Evolutionary conservation across 1,284 basidiomycete species (phyloP), one percentile per base, ranked within the genome.

Genomic region (Puccinia hordei): DNA sequence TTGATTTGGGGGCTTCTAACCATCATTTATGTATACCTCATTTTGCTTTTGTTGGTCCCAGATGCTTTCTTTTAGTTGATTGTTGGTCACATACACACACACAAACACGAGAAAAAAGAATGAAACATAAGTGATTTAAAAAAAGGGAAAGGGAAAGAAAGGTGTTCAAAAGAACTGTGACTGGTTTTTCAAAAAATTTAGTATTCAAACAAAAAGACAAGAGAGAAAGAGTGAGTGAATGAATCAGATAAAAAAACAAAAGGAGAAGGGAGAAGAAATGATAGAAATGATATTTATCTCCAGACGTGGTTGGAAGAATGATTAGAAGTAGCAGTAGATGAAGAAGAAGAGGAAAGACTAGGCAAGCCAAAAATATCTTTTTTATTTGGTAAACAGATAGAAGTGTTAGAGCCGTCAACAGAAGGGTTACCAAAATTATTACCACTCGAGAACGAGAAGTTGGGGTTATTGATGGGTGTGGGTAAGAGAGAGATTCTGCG

Each of bases 401-500:
- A n/a, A n/a, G n/a, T n/a, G n/a, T n/a, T 17, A 15, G 27, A 13
- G 27, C 33, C 33, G 59, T 33, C 19, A 15, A 61, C 15, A 17
- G 59, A 33, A 8, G 12, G 22, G 19, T 57, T 57, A 6, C n/a
- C 55, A n/a, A 19, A n/a, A n/a, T 13, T 27, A 10, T 8, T 61
- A 35, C 24, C n/a, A 13, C 59, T 30, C 19, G 30, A 61, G 59
- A 68, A 68, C 27, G 65, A 68, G n/a, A 68, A 68, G 44, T 68
- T 44, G 44, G 38, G 24, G 65, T 44, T 44, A 53, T 71, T 71
- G 49, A 71, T n/a, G 5, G 68, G 68, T 1, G 68, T 71, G 3
- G 68, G 68, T 22, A 71, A 30, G 41, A 71, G 49, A 6, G 68
- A 71, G 24, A 68, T 68, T 22, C 65, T 44, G 8, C 65, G 65